These are phyloP conservation scores for Dentipellis sp. DNA, from an alignment of 768 basidiomycete species.

Conservation along the genomic window DNA sequence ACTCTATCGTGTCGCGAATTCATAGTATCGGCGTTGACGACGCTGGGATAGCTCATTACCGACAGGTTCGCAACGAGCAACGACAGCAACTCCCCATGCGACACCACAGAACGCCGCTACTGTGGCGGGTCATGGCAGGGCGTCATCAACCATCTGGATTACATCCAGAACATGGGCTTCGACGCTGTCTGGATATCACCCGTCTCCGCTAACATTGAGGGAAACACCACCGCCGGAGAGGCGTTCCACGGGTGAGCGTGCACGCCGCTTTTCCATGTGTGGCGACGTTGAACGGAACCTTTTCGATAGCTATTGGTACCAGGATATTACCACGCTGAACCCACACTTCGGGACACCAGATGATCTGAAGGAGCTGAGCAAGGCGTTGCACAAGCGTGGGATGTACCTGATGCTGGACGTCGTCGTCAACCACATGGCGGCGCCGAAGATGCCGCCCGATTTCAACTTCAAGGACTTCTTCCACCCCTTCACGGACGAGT, in stretches of 20 bases:
- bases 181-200: slow-evolving; percentile 55
- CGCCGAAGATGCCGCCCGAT: slow-evolving; percentile 17
- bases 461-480: slow-evolving; percentile 15
- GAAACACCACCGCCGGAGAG: slow-evolving; percentile 40
- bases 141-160: slow-evolving; percentile 46
- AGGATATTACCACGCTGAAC: slow-evolving; percentile 39
- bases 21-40: neutral
- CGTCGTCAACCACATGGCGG: slow-evolving; percentile 54
- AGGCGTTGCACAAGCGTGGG: slow-evolving; percentile 37
- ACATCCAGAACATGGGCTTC: slow-evolving; percentile 56
- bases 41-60: slow-evolving; percentile 32
- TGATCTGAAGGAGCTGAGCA: slow-evolving; percentile 40
- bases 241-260: slow-evolving; percentile 44
- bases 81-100: slow-evolving; percentile 29
- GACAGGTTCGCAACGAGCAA: slow-evolving; percentile 51
- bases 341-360: slow-evolving; percentile 40
- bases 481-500: slow-evolving; percentile 26
- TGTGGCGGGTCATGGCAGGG: slow-evolving; percentile 53
- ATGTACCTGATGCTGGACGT: slow-evolving; percentile 59
- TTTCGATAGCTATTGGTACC: slow-evolving; percentile 37
- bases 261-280: neutral
- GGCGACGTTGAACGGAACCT: neutral
- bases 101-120: slow-evolving; percentile 37
- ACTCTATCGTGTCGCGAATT: neutral
- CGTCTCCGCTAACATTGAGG: slow-evolving; percentile 37